Base-by-base conservation (phyloP, 2,329 filamentous ascomycete species). In the Xylariaceae sp. region DNA sequence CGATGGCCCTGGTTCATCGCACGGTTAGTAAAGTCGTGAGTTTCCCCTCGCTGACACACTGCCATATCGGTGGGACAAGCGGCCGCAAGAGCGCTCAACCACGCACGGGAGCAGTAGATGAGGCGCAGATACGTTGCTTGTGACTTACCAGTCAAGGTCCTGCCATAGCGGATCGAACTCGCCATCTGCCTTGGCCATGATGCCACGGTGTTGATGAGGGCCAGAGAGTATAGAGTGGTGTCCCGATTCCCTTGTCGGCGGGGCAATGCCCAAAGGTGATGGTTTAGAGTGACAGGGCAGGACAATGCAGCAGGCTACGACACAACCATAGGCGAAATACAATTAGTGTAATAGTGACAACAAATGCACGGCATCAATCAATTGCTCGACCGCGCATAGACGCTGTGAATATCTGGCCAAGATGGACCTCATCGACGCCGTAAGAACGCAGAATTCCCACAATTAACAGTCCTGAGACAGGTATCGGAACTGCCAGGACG, bases 91-190 rank as follows among this genome's bases (percentile, higher is more conserved):
- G 22, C 22, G 22, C 22, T 28, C 22, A 28, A 28, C 4, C 22
- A 5, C 22, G 4, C 22, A 28, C 22, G 22, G 7, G 22, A 28
- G 22, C 7, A 28, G 7, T 28, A 28, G 4, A 5, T 28, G 40
- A 34, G 13, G 18, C 36, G 6, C 18, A 47, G 33, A 13, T 40
- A 22, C 14, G 16, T 42, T 31, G 48, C 42, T 17, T 34, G 19
- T 13, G 16, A 78, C 83, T 66, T 80, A 90, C 87, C 86, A 87
- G 73, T 90, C 83, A 65, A 89, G 78, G 69, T 89, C 80, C 66
- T 89, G 84, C 87, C 87, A 90, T 78, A 84, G 75, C 76, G 79
- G 79, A 74, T 84, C 83, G 51, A 76, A 63, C 47, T 77, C 76
- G 62, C 69, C 69, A 68, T 80, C 75, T 62, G 71, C 61, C 54